Evolutionary conservation across 805 yeast genomes (phyloP).

Genomic region (Candida michaelii): DNA sequence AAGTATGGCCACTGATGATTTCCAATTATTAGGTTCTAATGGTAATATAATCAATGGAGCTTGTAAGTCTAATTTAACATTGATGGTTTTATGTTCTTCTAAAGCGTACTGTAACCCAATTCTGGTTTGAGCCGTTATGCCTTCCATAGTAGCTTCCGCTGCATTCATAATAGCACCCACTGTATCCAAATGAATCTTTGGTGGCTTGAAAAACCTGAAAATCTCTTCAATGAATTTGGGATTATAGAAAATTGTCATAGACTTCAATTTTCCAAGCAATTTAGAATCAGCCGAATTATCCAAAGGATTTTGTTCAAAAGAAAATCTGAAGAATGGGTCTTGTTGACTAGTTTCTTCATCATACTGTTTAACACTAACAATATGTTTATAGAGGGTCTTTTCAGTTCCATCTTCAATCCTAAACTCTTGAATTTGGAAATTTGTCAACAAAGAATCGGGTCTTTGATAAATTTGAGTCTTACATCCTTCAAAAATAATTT

Average conservation of each 20-base stretch:
- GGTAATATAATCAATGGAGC: slow-evolving; percentile 92
- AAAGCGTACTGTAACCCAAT: slow-evolving; percentile 90
- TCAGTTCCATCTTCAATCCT: slow-evolving; percentile 85
- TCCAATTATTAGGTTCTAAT: slow-evolving; percentile 71
- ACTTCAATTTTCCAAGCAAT: slow-evolving; percentile 68
- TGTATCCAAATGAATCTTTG: slow-evolving; percentile 80
- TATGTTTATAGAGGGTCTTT: slow-evolving; percentile 76
- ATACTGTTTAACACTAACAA: slow-evolving; percentile 77
- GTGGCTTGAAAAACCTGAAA: slow-evolving; percentile 78
- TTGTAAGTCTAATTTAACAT: slow-evolving; percentile 83
- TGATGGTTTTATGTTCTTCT: slow-evolving; percentile 90
- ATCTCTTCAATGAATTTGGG: slow-evolving; percentile 79
- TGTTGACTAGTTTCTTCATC: slow-evolving; percentile 22
- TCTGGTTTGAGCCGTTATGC: slow-evolving; percentile 83
- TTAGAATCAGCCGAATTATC: slow-evolving; percentile 82
- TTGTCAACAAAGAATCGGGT: slow-evolving; percentile 71
- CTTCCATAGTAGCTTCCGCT: slow-evolving; percentile 93
- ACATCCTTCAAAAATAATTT: slow-evolving; percentile 80
- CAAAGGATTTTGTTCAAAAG: slow-evolving; percentile 84
- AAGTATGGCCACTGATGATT: slow-evolving; percentile 84
- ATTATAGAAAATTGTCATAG: slow-evolving; percentile 89
- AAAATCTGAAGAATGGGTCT: slow-evolving; percentile 76
- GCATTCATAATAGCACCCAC: slow-evolving; percentile 89
- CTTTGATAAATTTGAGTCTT: slow-evolving; percentile 70
- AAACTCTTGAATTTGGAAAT: slow-evolving; percentile 76